phyloP scores from a whole-genome alignment of 768 basidiomycete genomes.

The Kwoniella botswanensis region DNA sequence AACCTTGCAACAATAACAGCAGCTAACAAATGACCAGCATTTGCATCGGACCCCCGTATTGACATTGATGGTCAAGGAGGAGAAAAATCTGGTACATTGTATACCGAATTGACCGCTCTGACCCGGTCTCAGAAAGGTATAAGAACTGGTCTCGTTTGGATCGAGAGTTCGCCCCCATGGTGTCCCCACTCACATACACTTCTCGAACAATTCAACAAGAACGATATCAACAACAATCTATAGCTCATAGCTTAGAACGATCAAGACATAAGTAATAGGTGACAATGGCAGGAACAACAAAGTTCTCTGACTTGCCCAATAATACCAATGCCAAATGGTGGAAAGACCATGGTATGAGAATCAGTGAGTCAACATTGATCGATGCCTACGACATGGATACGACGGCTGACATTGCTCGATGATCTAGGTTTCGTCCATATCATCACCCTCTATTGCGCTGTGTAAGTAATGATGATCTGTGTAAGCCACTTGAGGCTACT shows the following conservation, averaged over 20 bases:
- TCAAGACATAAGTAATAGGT: neutral
- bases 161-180: neutral
- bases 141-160: neutral
- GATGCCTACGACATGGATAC: neutral
- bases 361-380: constrained; percentile 9
- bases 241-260: neutral
- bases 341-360: constrained; percentile 35
- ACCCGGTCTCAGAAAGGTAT: neutral
- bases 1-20: neutral
- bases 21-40: neutral
- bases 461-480: neutral
- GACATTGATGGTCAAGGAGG: neutral
- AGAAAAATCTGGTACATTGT: neutral
- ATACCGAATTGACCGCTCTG: neutral
- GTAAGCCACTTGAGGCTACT: neutral
- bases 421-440: constrained; percentile 22
- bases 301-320: constrained; percentile 31
- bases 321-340: constrained; percentile 34
- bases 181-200: constrained; percentile 2
- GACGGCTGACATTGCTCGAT: neutral
- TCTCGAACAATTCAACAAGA: neutral
- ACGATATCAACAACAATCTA: neutral
- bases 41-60: neutral
- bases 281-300: constrained; percentile 11
- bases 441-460: constrained; percentile 23